These are phyloP conservation scores for Blastocystis sp. DNA, from an alignment of 352 stramenopile genomes.

Conservation along the genomic window DNA sequence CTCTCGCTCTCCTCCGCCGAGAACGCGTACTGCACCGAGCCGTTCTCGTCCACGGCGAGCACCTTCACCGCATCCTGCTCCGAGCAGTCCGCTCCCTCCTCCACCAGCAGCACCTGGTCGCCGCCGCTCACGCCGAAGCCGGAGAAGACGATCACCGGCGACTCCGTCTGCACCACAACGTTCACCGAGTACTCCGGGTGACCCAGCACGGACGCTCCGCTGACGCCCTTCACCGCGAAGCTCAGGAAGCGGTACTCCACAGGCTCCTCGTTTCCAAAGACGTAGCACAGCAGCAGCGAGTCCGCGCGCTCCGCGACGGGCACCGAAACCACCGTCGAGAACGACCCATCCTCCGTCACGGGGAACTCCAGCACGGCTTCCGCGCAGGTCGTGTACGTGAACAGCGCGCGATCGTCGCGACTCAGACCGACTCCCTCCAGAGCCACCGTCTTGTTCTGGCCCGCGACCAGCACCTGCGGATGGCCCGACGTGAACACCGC, in stretches of 20 bases:
- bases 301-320: background rate
- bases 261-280: background rate
- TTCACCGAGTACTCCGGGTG: conserved; percentile 15
- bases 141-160: background rate
- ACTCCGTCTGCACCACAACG: background rate
- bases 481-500: background rate
- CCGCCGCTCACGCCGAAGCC: background rate
- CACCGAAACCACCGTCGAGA: background rate
- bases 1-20: background rate
- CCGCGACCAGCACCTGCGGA: conserved; percentile 20
- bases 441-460: conserved; percentile 23
- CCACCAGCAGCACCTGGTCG: conserved; percentile 1
- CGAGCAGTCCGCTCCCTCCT: background rate
- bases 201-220: background rate
- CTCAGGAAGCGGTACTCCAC: background rate
- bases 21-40: background rate
- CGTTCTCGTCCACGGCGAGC: background rate
- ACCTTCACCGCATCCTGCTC: background rate
- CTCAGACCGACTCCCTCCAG: background rate
- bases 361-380: background rate
- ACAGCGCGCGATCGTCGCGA: background rate
- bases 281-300: conserved; percentile 24
- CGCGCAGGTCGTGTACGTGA: conserved; percentile 1
- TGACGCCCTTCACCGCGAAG: conserved; percentile 36
- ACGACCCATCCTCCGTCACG: background rate